Evolutionary conservation across 768 basidiomycete genomes (phyloP), one percentile per base, ranked within the genome.

Genomic region (Strobilomyces confusus): DNA sequence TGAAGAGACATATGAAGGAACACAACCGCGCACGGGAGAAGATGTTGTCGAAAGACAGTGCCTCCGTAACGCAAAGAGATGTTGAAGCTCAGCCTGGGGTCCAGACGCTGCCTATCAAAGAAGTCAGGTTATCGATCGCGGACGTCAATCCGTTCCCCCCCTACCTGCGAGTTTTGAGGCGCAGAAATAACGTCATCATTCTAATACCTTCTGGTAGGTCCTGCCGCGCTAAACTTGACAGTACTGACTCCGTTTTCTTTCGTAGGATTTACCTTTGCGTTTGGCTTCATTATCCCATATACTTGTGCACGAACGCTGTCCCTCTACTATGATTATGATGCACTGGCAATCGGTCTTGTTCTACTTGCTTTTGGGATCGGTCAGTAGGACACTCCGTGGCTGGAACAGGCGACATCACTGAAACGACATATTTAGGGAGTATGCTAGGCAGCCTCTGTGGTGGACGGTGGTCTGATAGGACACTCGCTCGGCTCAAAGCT

Each of bases 131-230:
- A 29, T 80, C 84, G 8, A 58, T 92, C 2, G 73, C 63, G 41
- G 90, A 93, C 60, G 74, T 92, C 12, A 91, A 90, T 63, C 89
- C 89, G 1, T 62, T 89, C 29, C 78, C 77, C 49, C 86, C 87
- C 0, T 77, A 89, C 38, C 59, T 73, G 29, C 63, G 74, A n/a
- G 79, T 91, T 13, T 56, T 92, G 8, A 71, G 78, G 9, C 75
- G 82, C 30, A 75, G 68, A 49, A 88, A 91, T 54, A 97, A 95
- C 56, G 22, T 89, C 9, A 66, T 74, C 4, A 82, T 87, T 52
- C 72, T 93, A 7, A 47, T 61, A 20, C 19, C 64, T 32, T 64
- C 66, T 37, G 66, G 68, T 69, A 48, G 36, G 79, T 63, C 4
- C 3, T 32, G 11, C 19, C 2, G 19, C 3, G 6, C 22, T 9